Evolutionary conservation across 805 yeast genomes (phyloP), one percentile per base, ranked within the genome.

Genomic region (Saccharomycopsis fodiens): DNA sequence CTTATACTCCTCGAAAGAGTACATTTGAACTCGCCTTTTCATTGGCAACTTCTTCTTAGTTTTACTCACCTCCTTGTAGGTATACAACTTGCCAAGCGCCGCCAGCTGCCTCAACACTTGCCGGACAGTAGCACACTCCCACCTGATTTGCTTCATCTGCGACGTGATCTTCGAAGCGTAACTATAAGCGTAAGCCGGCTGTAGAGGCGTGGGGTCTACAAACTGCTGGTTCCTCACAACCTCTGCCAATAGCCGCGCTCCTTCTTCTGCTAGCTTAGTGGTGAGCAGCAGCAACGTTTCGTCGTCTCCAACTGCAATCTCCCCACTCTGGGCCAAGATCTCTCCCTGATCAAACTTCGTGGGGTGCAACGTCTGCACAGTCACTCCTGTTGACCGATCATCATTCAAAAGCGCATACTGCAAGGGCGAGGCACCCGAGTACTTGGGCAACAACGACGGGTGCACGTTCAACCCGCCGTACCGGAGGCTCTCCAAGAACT

Each of bases 341-440:
- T 70, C 66, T 1, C 98, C 98, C 29, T 66, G 68, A 55, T 93
- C 98, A 57, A 93, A 93, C 58, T 78, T 73, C 1, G 82, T 72
- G 0, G 97, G 96, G 57, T 93, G 96, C 20, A 93, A 63, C 0
- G 96, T 85, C 60, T 93, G 98, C 0, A 93, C 74, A 0, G 96
- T 76, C 15, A 87, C 95, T 0, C 97, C 98, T 0, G 97, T 82
- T 15, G 40, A 48, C 0, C 51, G 30, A 52, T 82, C 88, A 35
- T 70, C 69, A 48, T 83, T 76, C 55, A 89, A 59, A 10, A 93
- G 61, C 0, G 96, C 79, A 49, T 77, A 71, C 51, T 91, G 97
- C 3, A 93, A 64, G 0, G 98, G 98, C 1, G 96, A 82, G 0
- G 97, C 80, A 1, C 98, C 98, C 2, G 87, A 74, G 54, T 85